These are phyloP conservation scores for Tylopilus rubrobrunneus DNA, from an alignment of 768 basidiomycete species.

Conservation along the genomic window DNA sequence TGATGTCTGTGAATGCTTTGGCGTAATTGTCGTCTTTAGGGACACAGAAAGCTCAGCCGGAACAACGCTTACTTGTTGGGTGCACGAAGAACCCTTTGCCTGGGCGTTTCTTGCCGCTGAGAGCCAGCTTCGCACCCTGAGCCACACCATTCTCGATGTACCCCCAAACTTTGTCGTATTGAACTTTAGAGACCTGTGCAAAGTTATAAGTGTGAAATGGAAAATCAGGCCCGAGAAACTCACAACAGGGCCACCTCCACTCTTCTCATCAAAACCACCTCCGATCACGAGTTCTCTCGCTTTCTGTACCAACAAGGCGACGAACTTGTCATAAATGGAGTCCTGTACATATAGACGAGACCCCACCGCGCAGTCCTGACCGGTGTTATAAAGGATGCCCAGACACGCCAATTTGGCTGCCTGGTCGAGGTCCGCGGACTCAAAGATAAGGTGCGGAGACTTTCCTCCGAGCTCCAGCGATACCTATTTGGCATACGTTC, in stretches of 20 bases:
- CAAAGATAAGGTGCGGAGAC: constrained; percentile 84
- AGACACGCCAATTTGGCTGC: constrained; percentile 85
- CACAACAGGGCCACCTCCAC: constrained; percentile 83
- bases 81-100: constrained; percentile 86
- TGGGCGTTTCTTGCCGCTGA: constrained; percentile 77
- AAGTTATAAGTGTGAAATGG: constrained; percentile 6
- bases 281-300: constrained; percentile 71
- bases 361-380: constrained; percentile 93
- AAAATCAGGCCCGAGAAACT: constrained; percentile 21
- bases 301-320: constrained; percentile 59
- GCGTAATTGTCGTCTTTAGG: constrained; percentile 4
- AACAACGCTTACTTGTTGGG: constrained; percentile 67
- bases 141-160: constrained; percentile 86
- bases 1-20: constrained; percentile 79
- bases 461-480: constrained; percentile 95
- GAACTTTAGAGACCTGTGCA: constrained; percentile 71
- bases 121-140: constrained; percentile 72
- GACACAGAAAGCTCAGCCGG: constrained; percentile 2
- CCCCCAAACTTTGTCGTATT: constrained; percentile 81
- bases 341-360: constrained; percentile 90
- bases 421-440: constrained; percentile 82
- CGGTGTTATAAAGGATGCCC: constrained; percentile 84
- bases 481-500: constrained; percentile 42
- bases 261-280: constrained; percentile 73
- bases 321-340: constrained; percentile 80